Evolutionary conservation across 1,284 basidiomycete species (phyloP), one percentile per base, ranked within the genome.

Genomic region (Cutaneotrichosporon cyanovorans): DNA sequence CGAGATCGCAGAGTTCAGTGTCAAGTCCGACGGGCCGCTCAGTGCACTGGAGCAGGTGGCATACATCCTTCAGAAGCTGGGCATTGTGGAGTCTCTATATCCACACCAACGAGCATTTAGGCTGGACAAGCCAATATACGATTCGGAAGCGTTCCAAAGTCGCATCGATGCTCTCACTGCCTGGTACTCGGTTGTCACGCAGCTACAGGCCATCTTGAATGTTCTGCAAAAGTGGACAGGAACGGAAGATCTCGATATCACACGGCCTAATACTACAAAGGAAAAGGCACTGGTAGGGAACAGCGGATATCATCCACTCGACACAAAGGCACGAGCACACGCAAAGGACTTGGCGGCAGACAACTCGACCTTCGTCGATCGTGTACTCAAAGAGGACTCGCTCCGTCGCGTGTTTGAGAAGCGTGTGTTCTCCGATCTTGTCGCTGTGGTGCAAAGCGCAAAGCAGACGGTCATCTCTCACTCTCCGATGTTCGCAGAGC

Each of bases 341-440:
- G 54, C 57, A 16, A 48, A 54, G 33, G 37, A 50, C 37, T 46
- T 57, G 37, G 37, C 50, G 18, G 68, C 72, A 77, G 50, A 84
- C 78, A 52, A 86, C 80, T 60, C 81, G 33, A 87, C 83, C 40
- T 98, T 98, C 66, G 84, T 97, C 30, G 95, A 98, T 68, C 82
- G 90, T 32, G 77, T 98, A 34, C 78, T 97, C 51, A 97, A 97
- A 68, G 95, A 98, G 71, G 93, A 96, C 62, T 86, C 85, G 15
- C 82, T 97, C 60, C 86, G 95, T 68, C 79, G 85, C 42, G 91
- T 88, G 3, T 97, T 98, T 66, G 90, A 95, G 71, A 89, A 87
- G 63, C 87, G 90, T 21, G 90, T 90, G 49, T 80, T 98, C 58
- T 81, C 83, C 40, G 89, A 87, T 31, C 81, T 95, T 18, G 84